Evolutionary conservation across 2,329 filamentous ascomycete species (phyloP), one percentile per base, ranked within the genome.

Genomic region (Alternaria triticina): DNA sequence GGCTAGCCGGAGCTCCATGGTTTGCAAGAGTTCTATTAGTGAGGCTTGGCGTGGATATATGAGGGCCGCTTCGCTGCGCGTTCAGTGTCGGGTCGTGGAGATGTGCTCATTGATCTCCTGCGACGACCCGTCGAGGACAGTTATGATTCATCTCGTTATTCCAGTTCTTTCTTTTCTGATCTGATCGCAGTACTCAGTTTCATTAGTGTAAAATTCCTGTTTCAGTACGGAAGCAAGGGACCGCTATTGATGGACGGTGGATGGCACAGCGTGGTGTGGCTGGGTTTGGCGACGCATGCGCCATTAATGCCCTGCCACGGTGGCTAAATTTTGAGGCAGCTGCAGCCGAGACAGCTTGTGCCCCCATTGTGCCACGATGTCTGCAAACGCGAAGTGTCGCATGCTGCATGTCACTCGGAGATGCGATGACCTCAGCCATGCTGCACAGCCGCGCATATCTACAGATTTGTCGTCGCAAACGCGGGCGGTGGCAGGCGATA

Each of bases 41-140:
- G 64, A 62, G 28, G 55, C 72, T 76, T 76, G 72, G 72, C 73
- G 54, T 36, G 68, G 66, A 71, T 62, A 61, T 72, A 45, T 54
- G 49, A 46, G 59, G 58, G 49, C 50, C 22, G 65, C 43, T 60
- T 57, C 36, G 56, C 47, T 65, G 57, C 61, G 50, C 61, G 23
- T 59, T 54, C 40, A 40, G 40, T 30, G 13, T 47, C 15, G n/a
- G 25, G 49, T 40, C 28, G 36, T 51, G 49, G 30, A 33, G 33
- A 22, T 36, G 23, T 52, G 49, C 20, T 52, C n/a, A n/a, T 52
- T 25, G 20, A 36, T 10, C 10, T 52, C 15, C 1, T 5, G 30
- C 28, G 49, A 40, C 20, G 49, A 44, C 56, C 56, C 57, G 47
- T 58, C 54, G 59, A 6, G 20, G 33, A 36, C 17, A 27, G 12